phyloP scores from a whole-genome alignment of 2,329 filamentous ascomycete genomes.

The Capronia epimyces region DNA sequence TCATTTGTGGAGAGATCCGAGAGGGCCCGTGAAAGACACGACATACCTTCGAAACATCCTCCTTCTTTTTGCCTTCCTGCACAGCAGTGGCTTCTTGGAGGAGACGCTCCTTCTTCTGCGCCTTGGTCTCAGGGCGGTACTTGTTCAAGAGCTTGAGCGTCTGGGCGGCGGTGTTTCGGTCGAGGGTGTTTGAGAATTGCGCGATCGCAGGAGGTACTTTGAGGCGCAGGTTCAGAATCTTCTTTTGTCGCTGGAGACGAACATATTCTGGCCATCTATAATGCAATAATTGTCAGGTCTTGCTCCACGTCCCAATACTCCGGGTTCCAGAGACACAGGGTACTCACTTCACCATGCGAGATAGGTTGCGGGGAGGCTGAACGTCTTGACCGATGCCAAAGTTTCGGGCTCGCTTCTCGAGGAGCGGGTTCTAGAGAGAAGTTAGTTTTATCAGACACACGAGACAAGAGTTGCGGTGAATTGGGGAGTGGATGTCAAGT shows the following conservation, averaged over 20 bases:
- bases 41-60: slow-evolving; percentile 82
- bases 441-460: not conserved
- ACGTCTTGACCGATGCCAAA: slow-evolving; percentile 98
- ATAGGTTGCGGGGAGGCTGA: slow-evolving; percentile 91
- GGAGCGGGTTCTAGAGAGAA: slow-evolving; percentile 78
- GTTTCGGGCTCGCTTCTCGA: slow-evolving; percentile 97
- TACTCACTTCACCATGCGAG: slow-evolving; percentile 89
- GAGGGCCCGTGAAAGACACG: too few relatives aligned
- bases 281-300: not conserved
- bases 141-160: slow-evolving; percentile 99
- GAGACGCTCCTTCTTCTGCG: slow-evolving; percentile 99
- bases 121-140: slow-evolving; percentile 98
- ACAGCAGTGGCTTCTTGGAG: slow-evolving; percentile 97
- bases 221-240: slow-evolving; percentile 96
- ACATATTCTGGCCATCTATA: slow-evolving; percentile 87
- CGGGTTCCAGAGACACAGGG: too few relatives aligned
- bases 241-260: slow-evolving; percentile 87
- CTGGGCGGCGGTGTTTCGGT: slow-evolving; percentile 94
- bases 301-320: too few relatives aligned
- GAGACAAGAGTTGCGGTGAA: not conserved
- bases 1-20: too few relatives aligned
- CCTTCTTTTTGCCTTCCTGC: slow-evolving; percentile 99
- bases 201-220: slow-evolving; percentile 97
- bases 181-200: slow-evolving; percentile 95
- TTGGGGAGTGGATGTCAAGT: not conserved